Conservation (phyloP, 768 basidiomycete genomes). For the Pleurotus citrinopileatus region DNA sequence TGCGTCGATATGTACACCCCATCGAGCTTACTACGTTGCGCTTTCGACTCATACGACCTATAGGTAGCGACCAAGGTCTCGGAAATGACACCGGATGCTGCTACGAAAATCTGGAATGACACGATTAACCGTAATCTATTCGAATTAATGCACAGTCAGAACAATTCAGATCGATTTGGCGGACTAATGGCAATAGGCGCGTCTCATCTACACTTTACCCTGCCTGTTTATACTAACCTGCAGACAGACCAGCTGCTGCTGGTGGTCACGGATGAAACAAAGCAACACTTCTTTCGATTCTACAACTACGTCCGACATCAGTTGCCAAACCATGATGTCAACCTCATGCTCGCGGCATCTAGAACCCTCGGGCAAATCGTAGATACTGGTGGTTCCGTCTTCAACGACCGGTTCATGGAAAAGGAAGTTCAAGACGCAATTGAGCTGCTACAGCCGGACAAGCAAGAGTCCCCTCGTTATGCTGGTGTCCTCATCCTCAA, state of each 20-base stretch:
- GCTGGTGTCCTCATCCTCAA: slow-evolving; percentile 93
- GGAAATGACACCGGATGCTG: slow-evolving; percentile 80
- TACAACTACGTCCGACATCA: slow-evolving; percentile 92
- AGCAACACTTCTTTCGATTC: slow-evolving; percentile 78
- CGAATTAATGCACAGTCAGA: slow-evolving; percentile 80
- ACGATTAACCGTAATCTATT: slow-evolving; percentile 78
- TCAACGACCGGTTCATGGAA: slow-evolving; percentile 89
- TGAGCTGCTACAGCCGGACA: slow-evolving; percentile 70
- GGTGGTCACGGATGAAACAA: slow-evolving; percentile 76
- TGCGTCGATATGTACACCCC: slow-evolving; percentile 68
- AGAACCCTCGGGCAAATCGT: slow-evolving; percentile 88
- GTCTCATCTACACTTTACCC: slow-evolving; percentile 16
- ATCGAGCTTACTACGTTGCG: slow-evolving; percentile 11
- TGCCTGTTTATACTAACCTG: slow-evolving; percentile 4
- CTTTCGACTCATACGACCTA: slow-evolving; percentile 11
- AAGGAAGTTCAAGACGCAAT: slow-evolving; percentile 85
- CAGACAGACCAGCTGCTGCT: slow-evolving; percentile 67
- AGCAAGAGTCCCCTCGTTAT: slow-evolving; percentile 82
- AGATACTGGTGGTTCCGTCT: slow-evolving; percentile 75
- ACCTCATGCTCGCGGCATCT: slow-evolving; percentile 94
- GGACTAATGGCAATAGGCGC: slow-evolving; percentile 86
- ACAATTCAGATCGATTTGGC: slow-evolving; percentile 76
- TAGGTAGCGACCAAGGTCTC: slow-evolving; percentile 72
- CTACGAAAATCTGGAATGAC: slow-evolving; percentile 83
- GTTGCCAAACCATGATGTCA: slow-evolving; percentile 87